Percentiles rank a stretch among this genome's conserved stretches.
Evolutionary conservation across 441 rosid genomes (phyloP).

Genomic region (Croton laevigatus): DNA sequence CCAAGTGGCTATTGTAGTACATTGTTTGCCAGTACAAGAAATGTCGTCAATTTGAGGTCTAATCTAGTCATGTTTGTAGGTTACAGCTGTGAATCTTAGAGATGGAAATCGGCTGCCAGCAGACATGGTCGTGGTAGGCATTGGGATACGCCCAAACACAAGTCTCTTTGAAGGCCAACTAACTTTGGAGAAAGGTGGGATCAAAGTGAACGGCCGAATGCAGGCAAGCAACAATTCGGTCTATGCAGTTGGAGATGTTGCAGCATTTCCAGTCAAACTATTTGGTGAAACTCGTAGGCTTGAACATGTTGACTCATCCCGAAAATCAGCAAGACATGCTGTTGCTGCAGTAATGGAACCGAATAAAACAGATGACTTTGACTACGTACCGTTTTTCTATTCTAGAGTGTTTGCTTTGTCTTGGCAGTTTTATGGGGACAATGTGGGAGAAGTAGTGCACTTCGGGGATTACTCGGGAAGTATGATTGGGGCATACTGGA

Average conservation of each 20-base stretch:
- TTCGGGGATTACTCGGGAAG: slow-evolving; percentile 76
- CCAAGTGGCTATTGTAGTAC: neutral
- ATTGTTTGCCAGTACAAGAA: neutral
- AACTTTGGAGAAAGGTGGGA: slow-evolving; percentile 87
- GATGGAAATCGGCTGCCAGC: slow-evolving; percentile 73
- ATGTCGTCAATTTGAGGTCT: neutral
- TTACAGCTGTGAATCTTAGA: slow-evolving; percentile 77
- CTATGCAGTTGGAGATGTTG: slow-evolving; percentile 94
- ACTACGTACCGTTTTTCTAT: slow-evolving; percentile 90
- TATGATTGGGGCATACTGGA: slow-evolving; percentile 85
- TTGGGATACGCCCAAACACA: slow-evolving; percentile 92
- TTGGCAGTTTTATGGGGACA: slow-evolving; percentile 96
- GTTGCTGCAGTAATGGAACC: slow-evolving; percentile 76
- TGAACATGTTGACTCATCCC: slow-evolving; percentile 93
- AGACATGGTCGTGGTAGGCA: slow-evolving; percentile 88
- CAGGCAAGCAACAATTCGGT: slow-evolving; percentile 84
- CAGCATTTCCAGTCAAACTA: slow-evolving; percentile 79
- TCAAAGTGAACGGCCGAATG: slow-evolving; percentile 76
- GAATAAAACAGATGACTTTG: slow-evolving; percentile 59
- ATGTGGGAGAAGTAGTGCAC: slow-evolving; percentile 72
- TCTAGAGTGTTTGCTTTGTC: slow-evolving; percentile 78
- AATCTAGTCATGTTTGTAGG: slow-evolving; percentile 41
- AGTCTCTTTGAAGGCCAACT: slow-evolving; percentile 86
- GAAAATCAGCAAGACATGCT: slow-evolving; percentile 79
- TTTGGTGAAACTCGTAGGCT: slow-evolving; percentile 85